These are phyloP conservation scores for Candida freyschussii DNA, from an alignment of 1,139 yeast genomes.

Conservation along the genomic window DNA sequence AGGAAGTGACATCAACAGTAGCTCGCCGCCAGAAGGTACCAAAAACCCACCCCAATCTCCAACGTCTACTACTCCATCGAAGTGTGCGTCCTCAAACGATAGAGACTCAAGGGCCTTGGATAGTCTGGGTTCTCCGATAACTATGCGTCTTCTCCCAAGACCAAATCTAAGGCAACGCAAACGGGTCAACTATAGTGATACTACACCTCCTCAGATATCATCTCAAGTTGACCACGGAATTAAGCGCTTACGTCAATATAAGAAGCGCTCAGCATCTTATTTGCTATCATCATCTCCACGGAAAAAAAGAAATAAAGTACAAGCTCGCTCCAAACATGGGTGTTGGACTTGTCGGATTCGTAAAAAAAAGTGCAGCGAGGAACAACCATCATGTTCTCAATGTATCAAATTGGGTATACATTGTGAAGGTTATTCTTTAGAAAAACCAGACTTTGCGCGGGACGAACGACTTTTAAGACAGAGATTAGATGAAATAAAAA, in stretches of 20 bases:
- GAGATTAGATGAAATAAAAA: slow-evolving; percentile 47
- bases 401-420: slow-evolving; percentile 46
- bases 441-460: slow-evolving; percentile 53
- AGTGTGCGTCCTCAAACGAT: not conserved
- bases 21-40: too few relatives aligned
- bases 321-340: slow-evolving; percentile 49
- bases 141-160: slow-evolving; percentile 1
- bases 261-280: slow-evolving; percentile 1
- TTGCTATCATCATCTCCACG: slow-evolving; percentile 4
- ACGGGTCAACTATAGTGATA: slow-evolving; percentile 1
- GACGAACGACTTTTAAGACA: slow-evolving; percentile 35
- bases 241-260: not conserved
- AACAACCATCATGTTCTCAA: slow-evolving; percentile 50
- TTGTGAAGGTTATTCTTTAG: slow-evolving; percentile 46
- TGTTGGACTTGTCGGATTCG: slow-evolving; percentile 69
- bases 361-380: slow-evolving; percentile 62
- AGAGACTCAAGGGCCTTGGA: not conserved
- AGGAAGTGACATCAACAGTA: too few relatives aligned
- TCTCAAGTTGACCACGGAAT: not conserved
- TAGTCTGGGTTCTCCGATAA: not conserved
- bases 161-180: slow-evolving; percentile 1
- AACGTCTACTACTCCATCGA: slow-evolving; percentile 1
- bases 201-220: not conserved
- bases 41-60: not conserved
- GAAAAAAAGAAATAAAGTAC: not conserved